Percentiles rank a stretch among this genome's conserved stretches.
Evolutionary conservation across 2,329 filamentous ascomycete genomes (phyloP).

Genomic region (Colletotrichum costaricense): DNA sequence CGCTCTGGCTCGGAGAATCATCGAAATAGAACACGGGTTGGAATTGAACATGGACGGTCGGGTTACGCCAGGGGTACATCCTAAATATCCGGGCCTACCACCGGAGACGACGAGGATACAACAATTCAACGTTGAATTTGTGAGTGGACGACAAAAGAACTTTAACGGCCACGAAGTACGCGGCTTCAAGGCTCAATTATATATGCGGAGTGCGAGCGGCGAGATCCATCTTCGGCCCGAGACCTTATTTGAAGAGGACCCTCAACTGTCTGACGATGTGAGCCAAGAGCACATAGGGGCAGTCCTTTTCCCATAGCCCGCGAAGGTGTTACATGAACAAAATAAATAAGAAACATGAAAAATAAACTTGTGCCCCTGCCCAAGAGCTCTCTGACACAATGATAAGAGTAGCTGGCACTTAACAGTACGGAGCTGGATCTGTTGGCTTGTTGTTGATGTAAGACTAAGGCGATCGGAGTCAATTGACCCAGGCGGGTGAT

Average conservation of each 20-base stretch:
- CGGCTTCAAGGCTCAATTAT: background rate
- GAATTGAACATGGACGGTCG: background rate
- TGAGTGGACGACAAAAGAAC: background rate
- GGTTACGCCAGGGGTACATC: background rate
- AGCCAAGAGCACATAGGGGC: background rate
- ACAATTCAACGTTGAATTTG: background rate
- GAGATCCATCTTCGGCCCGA: background rate
- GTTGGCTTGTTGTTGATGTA: background rate
- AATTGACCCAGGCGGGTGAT: background rate
- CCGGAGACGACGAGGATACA: conserved; percentile 10
- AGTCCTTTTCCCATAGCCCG: background rate
- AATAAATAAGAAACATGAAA: background rate
- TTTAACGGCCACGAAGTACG: background rate
- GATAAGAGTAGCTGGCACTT: background rate
- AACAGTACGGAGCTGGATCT: background rate
- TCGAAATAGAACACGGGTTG: conserved; percentile 27
- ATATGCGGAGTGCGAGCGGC: background rate
- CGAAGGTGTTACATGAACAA: background rate
- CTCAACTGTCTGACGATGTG: background rate
- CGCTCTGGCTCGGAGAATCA: conserved; percentile 12
- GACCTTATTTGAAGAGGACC: background rate
- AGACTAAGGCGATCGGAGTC: too few species aligned
- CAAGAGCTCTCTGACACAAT: background rate
- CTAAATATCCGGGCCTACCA: background rate
- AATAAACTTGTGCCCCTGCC: too few species aligned